A percentile compares a stretch with the other conserved stretches of the same genome.
Evolutionary conservation across 352 stramenopile species (phyloP).

Genomic region (Pilasporangium apinafurcum): DNA sequence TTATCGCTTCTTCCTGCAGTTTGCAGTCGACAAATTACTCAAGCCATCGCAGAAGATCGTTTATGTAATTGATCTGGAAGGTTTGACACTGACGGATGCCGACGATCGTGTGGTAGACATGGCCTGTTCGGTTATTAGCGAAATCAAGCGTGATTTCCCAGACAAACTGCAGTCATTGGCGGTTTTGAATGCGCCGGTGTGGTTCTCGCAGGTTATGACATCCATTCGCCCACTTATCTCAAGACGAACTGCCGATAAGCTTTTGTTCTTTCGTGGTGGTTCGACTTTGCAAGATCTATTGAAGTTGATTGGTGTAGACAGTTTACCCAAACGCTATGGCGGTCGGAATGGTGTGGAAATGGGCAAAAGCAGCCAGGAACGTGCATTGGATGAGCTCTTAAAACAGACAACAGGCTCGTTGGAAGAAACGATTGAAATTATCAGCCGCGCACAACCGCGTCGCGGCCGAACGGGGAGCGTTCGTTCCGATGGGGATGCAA

Average conservation of each 20-base stretch:
- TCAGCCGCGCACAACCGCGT: slow-evolving; percentile 17
- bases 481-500: slow-evolving; percentile 40
- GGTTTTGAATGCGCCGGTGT: slow-evolving; percentile 67
- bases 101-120: slow-evolving; percentile 67
- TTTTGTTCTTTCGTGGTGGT: slow-evolving; percentile 46
- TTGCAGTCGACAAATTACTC: slow-evolving; percentile 61
- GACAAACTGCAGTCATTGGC: slow-evolving; percentile 52
- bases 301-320: slow-evolving; percentile 60
- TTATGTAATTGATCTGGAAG: slow-evolving; percentile 76
- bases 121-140: slow-evolving; percentile 40
- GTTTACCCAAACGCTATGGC: slow-evolving; percentile 62
- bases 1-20: slow-evolving; percentile 76
- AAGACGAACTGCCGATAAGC: slow-evolving; percentile 62
- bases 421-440: slow-evolving; percentile 73
- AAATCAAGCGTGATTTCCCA: slow-evolving; percentile 54
- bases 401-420: slow-evolving; percentile 62
- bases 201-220: slow-evolving; percentile 80
- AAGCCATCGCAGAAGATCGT: slow-evolving; percentile 60
- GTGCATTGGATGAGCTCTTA: slow-evolving; percentile 50
- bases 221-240: slow-evolving; percentile 39
- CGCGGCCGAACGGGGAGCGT: slow-evolving; percentile 18
- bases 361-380: slow-evolving; percentile 72
- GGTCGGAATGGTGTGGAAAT: slow-evolving; percentile 71
- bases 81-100: slow-evolving; percentile 58
- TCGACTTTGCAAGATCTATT: slow-evolving; percentile 39